Conservation (phyloP, 2,329 filamentous ascomycete species). For the Colletotrichum zoysiae region DNA sequence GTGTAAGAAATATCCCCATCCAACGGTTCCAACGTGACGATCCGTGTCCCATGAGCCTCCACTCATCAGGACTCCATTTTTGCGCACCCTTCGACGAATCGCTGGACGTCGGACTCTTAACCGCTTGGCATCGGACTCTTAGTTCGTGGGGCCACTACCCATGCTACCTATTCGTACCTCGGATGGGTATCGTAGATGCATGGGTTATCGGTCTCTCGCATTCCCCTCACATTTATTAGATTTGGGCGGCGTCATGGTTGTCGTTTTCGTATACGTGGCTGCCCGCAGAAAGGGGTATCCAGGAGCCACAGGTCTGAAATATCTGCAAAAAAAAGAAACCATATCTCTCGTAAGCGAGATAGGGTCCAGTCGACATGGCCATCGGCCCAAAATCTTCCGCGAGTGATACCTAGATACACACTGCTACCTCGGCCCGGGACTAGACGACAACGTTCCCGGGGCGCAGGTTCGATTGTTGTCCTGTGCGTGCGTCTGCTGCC, state of each 20-base stretch:
- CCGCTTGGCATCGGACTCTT: background rate
- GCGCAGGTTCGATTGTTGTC: background rate
- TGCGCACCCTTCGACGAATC: constrained; percentile 1
- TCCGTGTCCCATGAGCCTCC: background rate
- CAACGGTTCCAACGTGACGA: background rate
- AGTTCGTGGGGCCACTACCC: background rate
- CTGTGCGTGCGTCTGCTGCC: background rate
- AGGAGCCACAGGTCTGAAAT: background rate
- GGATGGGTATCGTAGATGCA: background rate
- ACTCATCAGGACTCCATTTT: constrained; percentile 2
- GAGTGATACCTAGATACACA: no score
- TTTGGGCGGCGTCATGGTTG: background rate
- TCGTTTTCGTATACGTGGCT: no score
- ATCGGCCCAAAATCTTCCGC: background rate
- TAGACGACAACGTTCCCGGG: background rate
- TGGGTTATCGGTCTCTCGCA: background rate
- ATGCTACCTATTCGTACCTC: background rate
- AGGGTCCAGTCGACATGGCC: background rate
- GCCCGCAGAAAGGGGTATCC: no score
- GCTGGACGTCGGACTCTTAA: background rate
- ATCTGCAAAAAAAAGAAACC: background rate
- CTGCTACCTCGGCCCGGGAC: background rate
- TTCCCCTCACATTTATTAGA: background rate
- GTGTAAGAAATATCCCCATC: background rate
- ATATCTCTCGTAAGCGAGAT: background rate